phyloP scores from a whole-genome alignment of 768 basidiomycete genomes.

The Tylopilus felleus region DNA sequence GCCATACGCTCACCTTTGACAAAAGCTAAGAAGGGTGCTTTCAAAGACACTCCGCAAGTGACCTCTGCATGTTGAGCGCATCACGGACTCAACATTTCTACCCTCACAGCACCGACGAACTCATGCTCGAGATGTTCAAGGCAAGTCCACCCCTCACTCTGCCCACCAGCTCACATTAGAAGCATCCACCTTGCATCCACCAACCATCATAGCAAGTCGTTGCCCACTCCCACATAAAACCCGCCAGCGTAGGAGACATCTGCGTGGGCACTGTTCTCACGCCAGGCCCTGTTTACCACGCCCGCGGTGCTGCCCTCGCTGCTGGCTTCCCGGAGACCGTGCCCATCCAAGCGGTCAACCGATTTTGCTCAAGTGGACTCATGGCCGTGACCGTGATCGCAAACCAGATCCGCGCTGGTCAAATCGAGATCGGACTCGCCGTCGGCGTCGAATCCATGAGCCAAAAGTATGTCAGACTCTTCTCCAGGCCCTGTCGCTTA shows the following conservation, averaged over 20 bases:
- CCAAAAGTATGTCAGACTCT: slow-evolving; percentile 46
- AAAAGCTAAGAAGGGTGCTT: slow-evolving; percentile 72
- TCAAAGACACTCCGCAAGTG: slow-evolving; percentile 64
- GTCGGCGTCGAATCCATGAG: slow-evolving; percentile 89
- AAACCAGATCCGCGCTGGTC: slow-evolving; percentile 72
- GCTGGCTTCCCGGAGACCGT: slow-evolving; percentile 80
- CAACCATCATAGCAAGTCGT: slow-evolving; percentile 49
- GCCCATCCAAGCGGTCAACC: slow-evolving; percentile 70
- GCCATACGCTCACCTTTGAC: slow-evolving; percentile 75
- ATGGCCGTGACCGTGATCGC: slow-evolving; percentile 78
- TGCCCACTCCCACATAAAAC: slow-evolving; percentile 55
- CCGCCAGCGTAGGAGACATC: slow-evolving; percentile 67
- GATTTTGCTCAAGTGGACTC: slow-evolving; percentile 84
- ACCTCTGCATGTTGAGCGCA: neutral
- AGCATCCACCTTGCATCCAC: neutral
- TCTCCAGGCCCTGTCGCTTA: neutral
- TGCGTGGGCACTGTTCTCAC: slow-evolving; percentile 77
- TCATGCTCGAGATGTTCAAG: slow-evolving; percentile 80
- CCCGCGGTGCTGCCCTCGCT: slow-evolving; percentile 69
- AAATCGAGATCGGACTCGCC: slow-evolving; percentile 77
- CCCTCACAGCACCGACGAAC: slow-evolving; percentile 66
- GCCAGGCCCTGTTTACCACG: slow-evolving; percentile 62
- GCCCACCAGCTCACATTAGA: neutral
- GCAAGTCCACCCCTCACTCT: slow-evolving; percentile 29
- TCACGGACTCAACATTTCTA: slow-evolving; percentile 2